Evolutionary conservation across 331 rosid species (phyloP).

Genomic region (Malus hybrid): DNA sequence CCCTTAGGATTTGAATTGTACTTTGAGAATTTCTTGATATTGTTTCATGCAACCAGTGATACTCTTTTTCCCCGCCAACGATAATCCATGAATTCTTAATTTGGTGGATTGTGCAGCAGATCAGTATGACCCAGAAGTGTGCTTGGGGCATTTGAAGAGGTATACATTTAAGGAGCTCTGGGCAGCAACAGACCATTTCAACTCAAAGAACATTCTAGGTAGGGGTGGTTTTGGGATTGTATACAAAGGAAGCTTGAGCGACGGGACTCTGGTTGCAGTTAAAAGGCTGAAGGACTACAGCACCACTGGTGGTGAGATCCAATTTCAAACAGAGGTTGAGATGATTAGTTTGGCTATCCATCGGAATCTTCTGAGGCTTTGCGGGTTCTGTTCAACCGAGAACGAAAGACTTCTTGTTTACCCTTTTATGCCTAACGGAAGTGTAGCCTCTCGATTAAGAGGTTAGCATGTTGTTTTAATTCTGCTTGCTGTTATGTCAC

Average conservation of each 20-base stretch:
- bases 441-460: conserved; percentile 89
- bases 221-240: conserved; percentile 99
- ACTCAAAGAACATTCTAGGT: conserved; percentile 82
- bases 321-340: conserved; percentile 99
- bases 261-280: conserved; percentile 80
- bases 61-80: not conserved
- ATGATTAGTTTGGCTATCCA: conserved; percentile 94
- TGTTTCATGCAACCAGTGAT: not conserved
- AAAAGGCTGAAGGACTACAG: conserved; percentile 91
- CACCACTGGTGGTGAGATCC: conserved; percentile 93
- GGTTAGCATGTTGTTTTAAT: conserved; percentile 42
- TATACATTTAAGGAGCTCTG: conserved; percentile 90
- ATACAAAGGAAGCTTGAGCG: conserved; percentile 75
- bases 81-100: conserved; percentile 10
- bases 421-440: conserved; percentile 95
- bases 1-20: not conserved
- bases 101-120: conserved; percentile 40
- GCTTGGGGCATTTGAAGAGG: conserved; percentile 90
- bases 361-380: conserved; percentile 85
- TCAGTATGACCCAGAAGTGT: conserved; percentile 94
- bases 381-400: conserved; percentile 90
- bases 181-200: conserved; percentile 87
- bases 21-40: not conserved
- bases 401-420: conserved; percentile 92
- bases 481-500: not conserved